Conservation (phyloP, 768 basidiomycete species). For the Terana coerulea region DNA sequence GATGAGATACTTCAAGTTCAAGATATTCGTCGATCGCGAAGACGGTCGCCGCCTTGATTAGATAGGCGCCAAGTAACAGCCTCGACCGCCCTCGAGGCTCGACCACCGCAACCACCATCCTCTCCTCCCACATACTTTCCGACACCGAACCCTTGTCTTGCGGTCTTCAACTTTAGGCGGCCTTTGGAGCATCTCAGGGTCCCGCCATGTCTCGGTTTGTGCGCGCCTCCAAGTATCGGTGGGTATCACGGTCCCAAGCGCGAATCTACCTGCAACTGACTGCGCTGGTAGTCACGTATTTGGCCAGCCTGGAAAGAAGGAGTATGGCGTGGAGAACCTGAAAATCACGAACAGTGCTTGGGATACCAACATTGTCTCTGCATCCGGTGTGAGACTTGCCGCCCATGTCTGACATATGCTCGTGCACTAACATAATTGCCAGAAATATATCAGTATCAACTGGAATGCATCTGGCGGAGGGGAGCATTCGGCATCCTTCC, state of each 20-base stretch:
- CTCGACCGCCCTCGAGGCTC: too few relatives aligned
- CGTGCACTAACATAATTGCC: not conserved
- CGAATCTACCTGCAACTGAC: not conserved
- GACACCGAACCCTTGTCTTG: not conserved
- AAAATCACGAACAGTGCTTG: slow-evolving; percentile 88
- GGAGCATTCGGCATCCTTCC: slow-evolving; percentile 95
- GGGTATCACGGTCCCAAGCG: not conserved
- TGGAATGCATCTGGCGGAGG: slow-evolving; percentile 92
- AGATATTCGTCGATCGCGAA: too few relatives aligned
- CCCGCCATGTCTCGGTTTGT: slow-evolving; percentile 19
- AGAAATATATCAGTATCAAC: slow-evolving; percentile 81
- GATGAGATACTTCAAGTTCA: too few relatives aligned
- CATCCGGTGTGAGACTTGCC: slow-evolving; percentile 63
- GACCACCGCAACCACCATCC: slow-evolving; percentile 2
- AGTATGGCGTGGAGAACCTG: slow-evolving; percentile 74
- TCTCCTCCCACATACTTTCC: not conserved
- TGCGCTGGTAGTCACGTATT: slow-evolving; percentile 73
- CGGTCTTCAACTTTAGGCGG: not conserved
- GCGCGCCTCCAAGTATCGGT: slow-evolving; percentile 19
- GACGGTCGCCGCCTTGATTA: too few relatives aligned
- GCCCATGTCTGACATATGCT: slow-evolving; percentile 5
- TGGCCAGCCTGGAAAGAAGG: slow-evolving; percentile 84
- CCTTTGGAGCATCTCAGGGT: not conserved
- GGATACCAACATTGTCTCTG: slow-evolving; percentile 92
- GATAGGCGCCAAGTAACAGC: too few relatives aligned